Conservation (phyloP, 345 rosid genomes). For the Salix arbutifolia region DNA sequence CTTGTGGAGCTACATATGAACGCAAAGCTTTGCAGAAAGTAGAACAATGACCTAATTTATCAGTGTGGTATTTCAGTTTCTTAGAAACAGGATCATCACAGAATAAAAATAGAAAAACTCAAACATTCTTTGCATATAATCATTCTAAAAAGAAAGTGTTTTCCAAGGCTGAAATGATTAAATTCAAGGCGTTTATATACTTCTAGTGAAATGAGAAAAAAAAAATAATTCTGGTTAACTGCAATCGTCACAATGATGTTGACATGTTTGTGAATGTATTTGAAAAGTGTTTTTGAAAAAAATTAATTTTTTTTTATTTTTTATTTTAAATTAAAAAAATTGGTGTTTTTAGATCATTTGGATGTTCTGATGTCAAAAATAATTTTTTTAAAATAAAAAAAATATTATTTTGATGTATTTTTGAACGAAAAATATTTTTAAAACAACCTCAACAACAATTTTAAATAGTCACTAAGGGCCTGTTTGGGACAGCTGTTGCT, state of each 20-base stretch:
- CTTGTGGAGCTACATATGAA: neutral
- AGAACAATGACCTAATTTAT: neutral
- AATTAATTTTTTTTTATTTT: too few relatives aligned
- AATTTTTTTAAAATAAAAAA: too few relatives aligned
- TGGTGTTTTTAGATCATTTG: too few relatives aligned
- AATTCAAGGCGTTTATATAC: neutral
- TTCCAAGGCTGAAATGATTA: neutral
- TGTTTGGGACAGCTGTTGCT: too few relatives aligned
- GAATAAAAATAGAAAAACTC: neutral
- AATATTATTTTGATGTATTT: too few relatives aligned
- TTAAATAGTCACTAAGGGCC: too few relatives aligned
- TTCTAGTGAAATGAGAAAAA: neutral
- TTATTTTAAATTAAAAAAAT: too few relatives aligned
- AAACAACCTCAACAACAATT: rapidly evolving
- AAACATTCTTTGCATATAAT: neutral
- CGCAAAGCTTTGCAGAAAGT: neutral
- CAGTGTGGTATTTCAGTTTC: neutral
- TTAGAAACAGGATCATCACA: neutral
- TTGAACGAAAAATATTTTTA: rapidly evolving
- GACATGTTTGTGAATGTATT: too few relatives aligned
- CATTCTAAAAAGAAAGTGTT: neutral
- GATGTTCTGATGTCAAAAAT: too few relatives aligned
- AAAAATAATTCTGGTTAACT: neutral
- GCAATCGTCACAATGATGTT: neutral
- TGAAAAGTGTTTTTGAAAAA: too few relatives aligned